Percentiles rank a stretch among this genome's conserved stretches.
phyloP scores from a whole-genome alignment of 768 basidiomycete species.

The Paxillus ammoniavirescens region DNA sequence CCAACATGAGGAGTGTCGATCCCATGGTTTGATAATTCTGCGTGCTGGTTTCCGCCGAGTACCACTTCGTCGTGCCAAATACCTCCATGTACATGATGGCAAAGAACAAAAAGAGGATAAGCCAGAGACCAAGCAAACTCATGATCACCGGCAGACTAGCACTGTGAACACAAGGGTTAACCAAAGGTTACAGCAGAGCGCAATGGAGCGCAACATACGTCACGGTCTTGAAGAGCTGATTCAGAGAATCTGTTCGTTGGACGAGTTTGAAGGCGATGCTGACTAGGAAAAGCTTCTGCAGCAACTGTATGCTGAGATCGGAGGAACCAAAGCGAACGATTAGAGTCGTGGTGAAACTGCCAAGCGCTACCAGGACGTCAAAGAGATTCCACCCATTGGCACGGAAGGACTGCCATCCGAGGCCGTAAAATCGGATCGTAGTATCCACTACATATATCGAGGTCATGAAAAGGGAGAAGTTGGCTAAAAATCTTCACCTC shows the following conservation, averaged over 20 bases:
- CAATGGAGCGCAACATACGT: slow-evolving; percentile 53
- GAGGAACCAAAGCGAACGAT: slow-evolving; percentile 55
- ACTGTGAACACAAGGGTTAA: slow-evolving; percentile 36
- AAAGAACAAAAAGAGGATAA: slow-evolving; percentile 88
- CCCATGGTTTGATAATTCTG: slow-evolving; percentile 81
- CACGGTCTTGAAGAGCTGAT: slow-evolving; percentile 95
- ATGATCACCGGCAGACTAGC: slow-evolving; percentile 85
- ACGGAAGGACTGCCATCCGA: slow-evolving; percentile 83
- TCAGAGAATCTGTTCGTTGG: slow-evolving; percentile 81
- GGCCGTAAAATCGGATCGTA: slow-evolving; percentile 71
- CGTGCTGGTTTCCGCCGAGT: slow-evolving; percentile 59
- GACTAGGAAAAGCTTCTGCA: slow-evolving; percentile 91
- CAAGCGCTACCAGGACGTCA: slow-evolving; percentile 76
- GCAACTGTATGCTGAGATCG: slow-evolving; percentile 56
- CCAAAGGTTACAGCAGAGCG: neutral
- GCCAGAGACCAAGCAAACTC: slow-evolving; percentile 84
- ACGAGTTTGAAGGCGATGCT: slow-evolving; percentile 93
- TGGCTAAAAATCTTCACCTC: slow-evolving; percentile 44
- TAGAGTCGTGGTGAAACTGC: slow-evolving; percentile 82
- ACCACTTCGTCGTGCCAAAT: slow-evolving; percentile 89
- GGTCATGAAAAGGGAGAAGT: slow-evolving; percentile 74
- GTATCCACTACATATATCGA: slow-evolving; percentile 77
- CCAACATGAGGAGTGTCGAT: slow-evolving; percentile 81
- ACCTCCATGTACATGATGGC: slow-evolving; percentile 87
- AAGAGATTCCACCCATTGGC: slow-evolving; percentile 95